phyloP scores from a whole-genome alignment of 1,284 basidiomycete genomes.

The Tausonia pullulans region DNA sequence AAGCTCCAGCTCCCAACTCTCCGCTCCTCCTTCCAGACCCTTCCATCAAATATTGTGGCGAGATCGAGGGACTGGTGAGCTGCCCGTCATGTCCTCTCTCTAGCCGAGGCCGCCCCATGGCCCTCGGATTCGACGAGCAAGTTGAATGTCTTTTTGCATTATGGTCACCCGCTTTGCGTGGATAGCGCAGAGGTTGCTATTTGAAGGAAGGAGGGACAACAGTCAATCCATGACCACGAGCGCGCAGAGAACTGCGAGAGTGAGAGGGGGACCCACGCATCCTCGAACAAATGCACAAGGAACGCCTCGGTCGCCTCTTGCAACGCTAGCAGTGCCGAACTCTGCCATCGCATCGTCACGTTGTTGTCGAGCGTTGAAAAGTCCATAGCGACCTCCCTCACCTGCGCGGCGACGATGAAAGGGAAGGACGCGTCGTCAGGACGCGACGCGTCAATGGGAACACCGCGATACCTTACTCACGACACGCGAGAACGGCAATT shows the following conservation, averaged over 20 bases:
- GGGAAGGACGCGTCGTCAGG: neutral
- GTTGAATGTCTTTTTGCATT: constrained; percentile 94
- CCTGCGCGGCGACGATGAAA: constrained; percentile 31
- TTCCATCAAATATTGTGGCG: too few species aligned
- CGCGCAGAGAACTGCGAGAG: neutral
- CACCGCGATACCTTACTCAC: constrained; percentile 44
- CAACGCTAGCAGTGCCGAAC: constrained; percentile 73
- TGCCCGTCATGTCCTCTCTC: too few species aligned
- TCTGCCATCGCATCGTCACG: constrained; percentile 69
- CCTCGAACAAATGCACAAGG: constrained; percentile 87
- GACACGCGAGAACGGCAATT: constrained; percentile 81
- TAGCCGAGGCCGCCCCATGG: constrained; percentile 16
- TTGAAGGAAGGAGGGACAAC: neutral
- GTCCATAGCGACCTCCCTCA: constrained; percentile 17
- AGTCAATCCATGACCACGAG: neutral
- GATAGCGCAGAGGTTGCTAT: constrained; percentile 84
- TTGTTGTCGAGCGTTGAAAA: constrained; percentile 28
- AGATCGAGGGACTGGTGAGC: too few species aligned
- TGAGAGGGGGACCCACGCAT: constrained; percentile 56
- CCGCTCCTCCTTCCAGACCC: too few species aligned
- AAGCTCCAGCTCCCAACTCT: too few species aligned
- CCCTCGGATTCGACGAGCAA: constrained; percentile 87
- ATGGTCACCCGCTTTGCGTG: constrained; percentile 98
- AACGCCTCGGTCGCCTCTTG: constrained; percentile 94
- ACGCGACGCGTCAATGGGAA: constrained; percentile 20